Percentiles rank a stretch among this genome's conserved stretches.
These are phyloP conservation scores for Solanum tarijense DNA, from an alignment of 257 asterid genomes.

Conservation along the genomic window DNA sequence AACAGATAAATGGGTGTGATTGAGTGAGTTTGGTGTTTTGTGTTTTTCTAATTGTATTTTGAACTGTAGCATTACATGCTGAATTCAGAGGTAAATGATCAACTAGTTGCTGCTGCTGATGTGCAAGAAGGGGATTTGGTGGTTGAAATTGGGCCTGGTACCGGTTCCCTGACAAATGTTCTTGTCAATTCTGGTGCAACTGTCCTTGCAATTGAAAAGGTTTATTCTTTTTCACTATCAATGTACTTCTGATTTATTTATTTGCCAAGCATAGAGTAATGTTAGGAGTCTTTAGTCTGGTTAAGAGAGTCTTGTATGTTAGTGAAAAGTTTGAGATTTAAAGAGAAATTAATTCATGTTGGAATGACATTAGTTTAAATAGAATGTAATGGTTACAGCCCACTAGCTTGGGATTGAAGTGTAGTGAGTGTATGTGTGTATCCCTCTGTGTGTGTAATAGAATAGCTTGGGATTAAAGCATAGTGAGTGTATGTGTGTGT, in stretches of 20 bases:
- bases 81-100: constrained; percentile 61
- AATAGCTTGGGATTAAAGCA: background rate
- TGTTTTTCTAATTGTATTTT: background rate
- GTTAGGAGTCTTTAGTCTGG: background rate
- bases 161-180: constrained; percentile 88
- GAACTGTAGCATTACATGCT: constrained; percentile 84
- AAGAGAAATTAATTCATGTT: background rate
- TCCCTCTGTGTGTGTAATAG: background rate
- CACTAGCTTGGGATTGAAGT: background rate
- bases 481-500: background rate
- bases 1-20: background rate
- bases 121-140: constrained; percentile 81
- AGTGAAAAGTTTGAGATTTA: background rate
- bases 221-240: constrained; percentile 8
- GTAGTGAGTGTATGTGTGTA: background rate
- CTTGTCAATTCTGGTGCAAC: constrained; percentile 77
- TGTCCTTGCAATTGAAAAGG: constrained; percentile 97
- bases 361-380: background rate
- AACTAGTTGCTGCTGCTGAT: constrained; percentile 57
- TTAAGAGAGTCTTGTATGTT: background rate
- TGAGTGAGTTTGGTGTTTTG: background rate
- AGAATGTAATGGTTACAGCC: background rate
- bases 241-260: background rate
- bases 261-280: background rate
- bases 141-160: constrained; percentile 94